Evolutionary conservation across 2,329 filamentous ascomycete species (phyloP).

Genomic region (Aspergillus alliaceus): DNA sequence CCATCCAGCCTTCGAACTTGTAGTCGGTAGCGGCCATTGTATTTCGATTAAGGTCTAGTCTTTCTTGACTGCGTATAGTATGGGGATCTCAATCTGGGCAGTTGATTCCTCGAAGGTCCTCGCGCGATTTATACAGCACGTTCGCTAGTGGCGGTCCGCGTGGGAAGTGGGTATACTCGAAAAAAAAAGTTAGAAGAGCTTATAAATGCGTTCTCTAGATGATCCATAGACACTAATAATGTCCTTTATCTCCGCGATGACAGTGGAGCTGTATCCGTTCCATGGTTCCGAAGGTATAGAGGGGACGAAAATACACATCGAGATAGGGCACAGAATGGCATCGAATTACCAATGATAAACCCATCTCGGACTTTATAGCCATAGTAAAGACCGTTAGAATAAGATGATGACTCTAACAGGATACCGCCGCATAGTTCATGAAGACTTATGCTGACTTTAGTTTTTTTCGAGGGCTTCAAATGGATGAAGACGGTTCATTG

Average conservation of each 20-base stretch:
- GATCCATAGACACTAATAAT: neutral
- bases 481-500: no score
- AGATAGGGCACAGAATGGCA: neutral
- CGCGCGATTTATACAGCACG: constrained; percentile 3
- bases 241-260: constrained; percentile 7
- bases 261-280: neutral
- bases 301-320: neutral
- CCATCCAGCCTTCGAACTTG: constrained; percentile 59
- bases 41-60: neutral
- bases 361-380: neutral
- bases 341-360: neutral
- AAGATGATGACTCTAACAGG: no score
- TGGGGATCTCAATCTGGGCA: neutral
- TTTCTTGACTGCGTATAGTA: neutral
- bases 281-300: neutral
- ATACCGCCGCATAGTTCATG: no score
- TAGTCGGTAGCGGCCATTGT: constrained; percentile 39
- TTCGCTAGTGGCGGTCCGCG: neutral
- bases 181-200: neutral
- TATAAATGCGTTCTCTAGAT: neutral
- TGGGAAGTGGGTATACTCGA: neutral
- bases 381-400: no score
- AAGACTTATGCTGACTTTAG: no score
- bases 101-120: constrained; percentile 11
- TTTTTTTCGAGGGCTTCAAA: no score